Evolutionary conservation across 306 rosid species (phyloP), one percentile per base, ranked within the genome.

Genomic region (Casuarina cunninghamiana): DNA sequence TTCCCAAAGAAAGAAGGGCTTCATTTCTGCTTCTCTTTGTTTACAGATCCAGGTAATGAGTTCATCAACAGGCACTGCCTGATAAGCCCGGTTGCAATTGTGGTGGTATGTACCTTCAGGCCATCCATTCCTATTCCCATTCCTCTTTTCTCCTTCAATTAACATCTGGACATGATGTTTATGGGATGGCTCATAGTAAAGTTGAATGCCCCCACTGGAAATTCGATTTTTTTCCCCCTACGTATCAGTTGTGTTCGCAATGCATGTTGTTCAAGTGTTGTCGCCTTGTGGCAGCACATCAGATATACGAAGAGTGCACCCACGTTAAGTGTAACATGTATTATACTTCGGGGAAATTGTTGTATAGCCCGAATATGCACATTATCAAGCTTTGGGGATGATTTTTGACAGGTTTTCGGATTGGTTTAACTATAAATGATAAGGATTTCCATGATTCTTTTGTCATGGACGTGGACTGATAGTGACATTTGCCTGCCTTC

Each of bases 21-120:
- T 67, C 51, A 67, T 42, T 67, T 35, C 17, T 42, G 71, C 48
- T n/a, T 67, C 51, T 42, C 11, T 66, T 17, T 70, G 19, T 48
- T 19, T 26, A 51, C 89, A 86, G 89, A 86, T 86, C 68, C 89
- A 86, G 81, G 83, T 65, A 32, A 61, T 83, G 82, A 61, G 80
- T 70, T 74, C 86, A 44, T 69, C 69, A 39, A 67, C 55, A 50
- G 83, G 79, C 76, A 48, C 70, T 57, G 63, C 69, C 58, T 48
- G 55, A 72, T 48, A 10, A 53, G 15, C 19, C 7, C 44, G 60
- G 19, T 73, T 15, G 32, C n/a, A 38, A 4, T 13, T 74, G 61
- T 49, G 46, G 61, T 49, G 46, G 57, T 46, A 32, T 63, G 2
- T 6, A 26, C 72, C 68, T 10, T 67, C 12, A 17, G 68, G n/a